Conservation (phyloP, 2,329 filamentous ascomycete species). For the Xylaria sp. region DNA sequence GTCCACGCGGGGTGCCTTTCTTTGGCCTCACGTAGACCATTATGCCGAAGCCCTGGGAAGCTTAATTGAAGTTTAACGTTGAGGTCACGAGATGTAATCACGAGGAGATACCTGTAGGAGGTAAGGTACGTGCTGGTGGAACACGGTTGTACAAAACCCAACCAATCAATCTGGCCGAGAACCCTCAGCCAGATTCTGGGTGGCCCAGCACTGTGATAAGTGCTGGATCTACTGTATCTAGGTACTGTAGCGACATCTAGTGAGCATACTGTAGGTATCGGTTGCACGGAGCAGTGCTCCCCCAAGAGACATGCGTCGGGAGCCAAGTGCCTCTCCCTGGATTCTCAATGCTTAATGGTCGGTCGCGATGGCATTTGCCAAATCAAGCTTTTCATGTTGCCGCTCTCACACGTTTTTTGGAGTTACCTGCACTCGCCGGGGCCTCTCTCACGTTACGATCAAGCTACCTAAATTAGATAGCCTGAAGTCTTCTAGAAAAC, state of each 20-base stretch:
- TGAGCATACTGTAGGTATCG: too few relatives aligned
- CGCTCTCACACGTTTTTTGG: slow-evolving; percentile 15
- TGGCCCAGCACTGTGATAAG: neutral
- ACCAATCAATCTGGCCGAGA: neutral
- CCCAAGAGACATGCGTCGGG: too few relatives aligned
- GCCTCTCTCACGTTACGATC: neutral
- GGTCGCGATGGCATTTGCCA: slow-evolving; percentile 17
- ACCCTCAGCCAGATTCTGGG: neutral
- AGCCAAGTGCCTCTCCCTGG: too few relatives aligned
- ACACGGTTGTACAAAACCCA: neutral
- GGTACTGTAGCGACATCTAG: too few relatives aligned
- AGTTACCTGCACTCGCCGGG: slow-evolving; percentile 7
- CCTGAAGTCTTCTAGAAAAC: slow-evolving; percentile 24
- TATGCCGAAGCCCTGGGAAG: neutral
- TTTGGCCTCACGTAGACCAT: slow-evolving; percentile 10
- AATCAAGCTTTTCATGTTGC: slow-evolving; percentile 33
- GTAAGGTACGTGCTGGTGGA: neutral
- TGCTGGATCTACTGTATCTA: neutral
- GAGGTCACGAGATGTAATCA: neutral
- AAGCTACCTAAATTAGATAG: slow-evolving; percentile 15
- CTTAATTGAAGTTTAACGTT: neutral
- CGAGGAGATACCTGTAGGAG: too few relatives aligned
- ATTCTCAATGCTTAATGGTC: neutral
- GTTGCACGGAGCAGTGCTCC: too few relatives aligned
- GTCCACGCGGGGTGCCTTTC: slow-evolving; percentile 13